A percentile compares a stretch with the other conserved stretches of the same genome.
These are phyloP conservation scores for Silene conica DNA, from an alignment of 148 eudicot species.

Conservation along the genomic window DNA sequence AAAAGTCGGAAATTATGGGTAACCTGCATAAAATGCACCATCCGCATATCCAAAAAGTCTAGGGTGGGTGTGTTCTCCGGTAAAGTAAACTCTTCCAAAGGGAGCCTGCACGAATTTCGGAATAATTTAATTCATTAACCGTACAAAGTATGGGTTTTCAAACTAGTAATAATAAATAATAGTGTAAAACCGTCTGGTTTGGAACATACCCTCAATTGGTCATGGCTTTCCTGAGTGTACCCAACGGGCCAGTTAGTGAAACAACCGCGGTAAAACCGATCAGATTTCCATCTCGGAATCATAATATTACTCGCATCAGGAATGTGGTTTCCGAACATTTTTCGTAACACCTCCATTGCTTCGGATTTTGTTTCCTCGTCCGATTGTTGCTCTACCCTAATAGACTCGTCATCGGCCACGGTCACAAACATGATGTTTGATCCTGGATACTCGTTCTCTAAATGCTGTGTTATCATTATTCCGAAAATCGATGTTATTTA, in stretches of 20 bases:
- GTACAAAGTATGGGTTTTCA: too few species aligned
- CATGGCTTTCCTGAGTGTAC: constrained; percentile 18
- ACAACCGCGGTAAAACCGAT: constrained; percentile 26
- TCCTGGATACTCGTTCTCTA: constrained; percentile 30
- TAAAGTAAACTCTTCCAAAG: constrained; percentile 28
- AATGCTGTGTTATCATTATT: constrained; percentile 17
- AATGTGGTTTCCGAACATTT: constrained; percentile 33
- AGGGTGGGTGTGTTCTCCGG: constrained; percentile 36
- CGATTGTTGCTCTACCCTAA: constrained; percentile 29
- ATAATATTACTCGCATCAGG: constrained; percentile 25
- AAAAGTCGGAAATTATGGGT: neutral
- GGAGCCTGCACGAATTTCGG: constrained; percentile 33
- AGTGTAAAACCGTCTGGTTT: neutral
- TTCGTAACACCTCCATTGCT: constrained; percentile 27
- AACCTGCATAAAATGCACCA: constrained; percentile 35
- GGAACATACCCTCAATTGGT: constrained; percentile 25
- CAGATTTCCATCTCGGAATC: constrained; percentile 31
- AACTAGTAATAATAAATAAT: too few species aligned
- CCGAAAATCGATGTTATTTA: too few species aligned
- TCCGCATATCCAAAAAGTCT: constrained; percentile 27
- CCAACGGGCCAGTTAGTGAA: constrained; percentile 35
- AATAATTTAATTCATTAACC: too few species aligned
- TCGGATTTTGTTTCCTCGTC: constrained; percentile 28
- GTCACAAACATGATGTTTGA: constrained; percentile 28
- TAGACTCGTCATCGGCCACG: constrained; percentile 22